Conservation (phyloP, 768 basidiomycete genomes). For the Serendipita sp. region DNA sequence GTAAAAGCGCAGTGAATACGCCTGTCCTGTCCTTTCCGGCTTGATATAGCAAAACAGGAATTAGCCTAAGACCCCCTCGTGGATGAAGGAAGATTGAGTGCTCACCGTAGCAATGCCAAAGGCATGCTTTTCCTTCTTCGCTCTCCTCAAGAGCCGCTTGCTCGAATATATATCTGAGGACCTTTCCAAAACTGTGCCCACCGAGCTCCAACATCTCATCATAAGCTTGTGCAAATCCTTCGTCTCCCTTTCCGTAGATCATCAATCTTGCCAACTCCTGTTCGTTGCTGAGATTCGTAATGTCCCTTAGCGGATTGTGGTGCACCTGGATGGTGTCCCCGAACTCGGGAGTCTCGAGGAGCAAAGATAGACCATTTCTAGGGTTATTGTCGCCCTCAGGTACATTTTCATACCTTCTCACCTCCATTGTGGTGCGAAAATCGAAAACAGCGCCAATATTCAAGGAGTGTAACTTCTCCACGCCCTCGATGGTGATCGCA, state of each 20-base stretch:
- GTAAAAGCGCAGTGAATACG: slow-evolving; percentile 4
- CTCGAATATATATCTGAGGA: slow-evolving; percentile 61
- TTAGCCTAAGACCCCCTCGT: not conserved
- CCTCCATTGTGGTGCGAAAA: not conserved
- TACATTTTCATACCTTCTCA: not conserved
- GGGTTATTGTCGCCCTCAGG: not conserved
- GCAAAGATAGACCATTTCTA: not conserved
- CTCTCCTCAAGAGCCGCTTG: slow-evolving; percentile 31
- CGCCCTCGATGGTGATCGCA: not conserved
- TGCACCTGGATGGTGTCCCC: not conserved
- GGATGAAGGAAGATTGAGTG: not conserved
- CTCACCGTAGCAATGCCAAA: slow-evolving; percentile 64
- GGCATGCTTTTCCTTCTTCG: slow-evolving; percentile 23
- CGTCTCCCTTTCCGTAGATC: not conserved
- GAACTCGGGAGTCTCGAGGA: not conserved
- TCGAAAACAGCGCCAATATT: slow-evolving; percentile 1
- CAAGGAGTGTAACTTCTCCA: not conserved
- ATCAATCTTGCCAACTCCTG: not conserved
- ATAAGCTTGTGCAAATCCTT: slow-evolving; percentile 35
- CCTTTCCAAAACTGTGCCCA: slow-evolving; percentile 47
- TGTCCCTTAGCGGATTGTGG: not conserved
- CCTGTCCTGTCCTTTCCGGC: slow-evolving; percentile 75
- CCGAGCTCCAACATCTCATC: slow-evolving; percentile 67
- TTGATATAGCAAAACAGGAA: slow-evolving; percentile 15
- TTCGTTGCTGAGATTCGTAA: not conserved